Evolutionary conservation across 2,329 filamentous ascomycete species (phyloP).

Genomic region (Alternaria consortialis): DNA sequence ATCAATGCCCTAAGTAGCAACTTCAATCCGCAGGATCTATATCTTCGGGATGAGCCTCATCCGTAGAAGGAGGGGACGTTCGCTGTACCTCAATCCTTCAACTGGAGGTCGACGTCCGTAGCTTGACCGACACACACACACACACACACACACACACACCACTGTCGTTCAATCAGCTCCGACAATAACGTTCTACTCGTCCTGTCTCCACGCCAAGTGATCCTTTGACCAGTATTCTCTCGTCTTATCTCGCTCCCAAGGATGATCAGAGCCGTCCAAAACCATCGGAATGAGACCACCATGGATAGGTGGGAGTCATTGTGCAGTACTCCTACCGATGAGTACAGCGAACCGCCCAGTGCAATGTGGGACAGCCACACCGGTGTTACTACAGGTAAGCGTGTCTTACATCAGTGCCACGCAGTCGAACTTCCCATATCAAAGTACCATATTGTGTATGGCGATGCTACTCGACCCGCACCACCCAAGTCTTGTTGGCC

Average conservation of each 20-base stretch:
- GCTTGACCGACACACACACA: background rate
- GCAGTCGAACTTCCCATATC: background rate
- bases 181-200: background rate
- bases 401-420: background rate
- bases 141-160: background rate
- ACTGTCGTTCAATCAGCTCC: background rate
- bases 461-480: background rate
- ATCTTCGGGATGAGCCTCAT: constrained; percentile 1
- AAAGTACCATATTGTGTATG: background rate
- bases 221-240: background rate
- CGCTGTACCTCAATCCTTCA: background rate
- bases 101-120: background rate
- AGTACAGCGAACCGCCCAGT: background rate
- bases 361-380: background rate
- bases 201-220: background rate
- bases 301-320: background rate
- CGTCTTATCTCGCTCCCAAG: background rate
- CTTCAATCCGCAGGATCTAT: background rate
- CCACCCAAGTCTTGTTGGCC: background rate
- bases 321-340: background rate
- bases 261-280: background rate
- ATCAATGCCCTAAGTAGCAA: background rate
- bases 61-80: background rate
- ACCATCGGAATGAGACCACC: background rate
- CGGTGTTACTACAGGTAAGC: background rate